A percentile compares a stretch with the other conserved stretches of the same genome.
Conservation (phyloP, 208 protist genomes). For the Trypanosoma rangeli region DNA sequence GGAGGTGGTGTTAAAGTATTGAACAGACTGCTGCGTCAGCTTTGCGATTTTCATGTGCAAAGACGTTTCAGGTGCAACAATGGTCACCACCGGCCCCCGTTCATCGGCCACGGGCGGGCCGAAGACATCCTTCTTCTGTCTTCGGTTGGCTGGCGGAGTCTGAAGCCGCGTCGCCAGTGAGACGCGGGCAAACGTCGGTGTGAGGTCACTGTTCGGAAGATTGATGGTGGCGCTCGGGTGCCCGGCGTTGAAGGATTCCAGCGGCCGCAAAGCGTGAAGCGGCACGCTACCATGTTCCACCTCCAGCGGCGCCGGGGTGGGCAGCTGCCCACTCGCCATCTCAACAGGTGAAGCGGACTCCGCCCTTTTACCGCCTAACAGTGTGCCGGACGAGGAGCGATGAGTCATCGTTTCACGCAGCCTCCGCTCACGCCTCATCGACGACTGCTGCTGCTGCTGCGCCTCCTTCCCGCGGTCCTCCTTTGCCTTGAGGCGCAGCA, state of each 20-base stretch:
- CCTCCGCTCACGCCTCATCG: constrained; percentile 39
- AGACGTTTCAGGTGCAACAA: constrained; percentile 54
- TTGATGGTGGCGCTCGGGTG: constrained; percentile 42
- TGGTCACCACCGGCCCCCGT: constrained; percentile 26
- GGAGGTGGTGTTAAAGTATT: constrained; percentile 38
- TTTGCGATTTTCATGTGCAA: constrained; percentile 61
- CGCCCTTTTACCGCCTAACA: neutral
- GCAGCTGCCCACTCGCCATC: neutral
- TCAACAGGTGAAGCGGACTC: neutral
- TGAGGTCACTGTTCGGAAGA: constrained; percentile 5
- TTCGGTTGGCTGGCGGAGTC: neutral
- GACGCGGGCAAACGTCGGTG: constrained; percentile 33
- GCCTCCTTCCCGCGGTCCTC: constrained; percentile 39
- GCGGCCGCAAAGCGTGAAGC: constrained; percentile 49
- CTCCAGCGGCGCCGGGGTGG: constrained; percentile 13
- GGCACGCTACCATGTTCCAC: constrained; percentile 60
- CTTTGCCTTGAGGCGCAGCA: constrained; percentile 59
- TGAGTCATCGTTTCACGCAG: constrained; percentile 63
- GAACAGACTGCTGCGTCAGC: constrained; percentile 51
- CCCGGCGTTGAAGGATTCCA: constrained; percentile 54
- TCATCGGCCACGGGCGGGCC: neutral
- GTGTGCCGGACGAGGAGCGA: constrained; percentile 12
- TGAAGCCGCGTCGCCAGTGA: neutral
- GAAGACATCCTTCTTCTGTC: constrained; percentile 1
- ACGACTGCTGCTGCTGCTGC: constrained; percentile 27